Evolutionary conservation across 805 yeast species (phyloP).

Genomic region (Teunomyces cretensis): DNA sequence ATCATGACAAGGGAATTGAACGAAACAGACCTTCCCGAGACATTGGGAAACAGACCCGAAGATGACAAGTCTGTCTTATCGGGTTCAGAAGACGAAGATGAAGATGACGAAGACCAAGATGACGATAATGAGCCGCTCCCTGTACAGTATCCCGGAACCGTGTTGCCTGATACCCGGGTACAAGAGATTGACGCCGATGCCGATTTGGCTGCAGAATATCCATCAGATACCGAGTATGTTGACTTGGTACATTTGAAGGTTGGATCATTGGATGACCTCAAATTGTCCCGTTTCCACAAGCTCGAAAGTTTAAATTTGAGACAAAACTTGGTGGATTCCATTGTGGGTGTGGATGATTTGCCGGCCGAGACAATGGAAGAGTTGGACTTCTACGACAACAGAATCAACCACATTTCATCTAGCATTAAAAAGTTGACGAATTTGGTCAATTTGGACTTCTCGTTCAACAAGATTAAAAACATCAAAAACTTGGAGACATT

Average conservation of each 20-base stretch:
- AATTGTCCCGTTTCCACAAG: slow-evolving; percentile 53
- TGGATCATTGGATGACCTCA: slow-evolving; percentile 58
- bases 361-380: slow-evolving; percentile 67
- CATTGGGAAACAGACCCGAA: slow-evolving; percentile 7
- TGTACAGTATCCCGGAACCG: slow-evolving; percentile 43
- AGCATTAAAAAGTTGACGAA: slow-evolving; percentile 59
- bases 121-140: slow-evolving; percentile 35
- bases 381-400: slow-evolving; percentile 87
- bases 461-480: slow-evolving; percentile 85
- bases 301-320: slow-evolving; percentile 69
- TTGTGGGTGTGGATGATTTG: slow-evolving; percentile 55
- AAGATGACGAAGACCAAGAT: slow-evolving; percentile 19
- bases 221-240: slow-evolving; percentile 57
- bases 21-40: slow-evolving; percentile 8
- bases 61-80: slow-evolving; percentile 11
- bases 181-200: slow-evolving; percentile 68
- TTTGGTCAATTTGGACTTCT: slow-evolving; percentile 68
- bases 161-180: slow-evolving; percentile 43
- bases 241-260: slow-evolving; percentile 74
- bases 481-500: slow-evolving; percentile 75
- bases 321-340: slow-evolving; percentile 77
- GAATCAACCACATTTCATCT: slow-evolving; percentile 81
- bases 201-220: slow-evolving; percentile 58
- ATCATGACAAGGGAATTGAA: slow-evolving; percentile 2
- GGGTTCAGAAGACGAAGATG: slow-evolving; percentile 24